Evolutionary conservation across 83 land plant species (phyloP).

Genomic region (Diphasiastrum complanatum): DNA sequence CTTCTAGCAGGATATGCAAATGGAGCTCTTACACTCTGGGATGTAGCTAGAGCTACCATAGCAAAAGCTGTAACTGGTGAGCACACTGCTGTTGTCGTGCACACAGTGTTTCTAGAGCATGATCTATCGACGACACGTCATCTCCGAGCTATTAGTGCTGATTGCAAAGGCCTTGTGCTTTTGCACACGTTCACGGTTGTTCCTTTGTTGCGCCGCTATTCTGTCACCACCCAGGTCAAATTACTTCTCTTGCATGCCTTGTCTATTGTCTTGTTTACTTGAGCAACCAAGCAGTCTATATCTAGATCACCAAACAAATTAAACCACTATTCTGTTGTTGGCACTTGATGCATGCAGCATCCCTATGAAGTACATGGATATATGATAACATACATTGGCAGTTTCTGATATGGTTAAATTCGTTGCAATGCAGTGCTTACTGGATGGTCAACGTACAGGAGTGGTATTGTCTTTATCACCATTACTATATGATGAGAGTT

Average conservation of each 20-base stretch:
- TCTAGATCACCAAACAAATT: not conserved
- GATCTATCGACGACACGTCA: slow-evolving; percentile 61
- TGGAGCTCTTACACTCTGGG: slow-evolving; percentile 84
- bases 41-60: slow-evolving; percentile 50
- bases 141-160: slow-evolving; percentile 76
- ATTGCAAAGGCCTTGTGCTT: slow-evolving; percentile 70
- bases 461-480: slow-evolving; percentile 70
- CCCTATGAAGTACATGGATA: not conserved
- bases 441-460: slow-evolving; percentile 82
- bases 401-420: not conserved
- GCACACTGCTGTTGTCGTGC: slow-evolving; percentile 70
- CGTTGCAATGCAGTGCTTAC: slow-evolving; percentile 48
- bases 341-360: not conserved
- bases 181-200: slow-evolving; percentile 58
- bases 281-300: too few relatives aligned
- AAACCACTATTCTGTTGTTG: not conserved
- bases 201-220: slow-evolving; percentile 54
- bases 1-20: slow-evolving; percentile 87
- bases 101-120: slow-evolving; percentile 72
- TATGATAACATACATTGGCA: not conserved
- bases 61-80: slow-evolving; percentile 66
- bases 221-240: slow-evolving; percentile 69
- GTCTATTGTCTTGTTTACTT: not conserved
- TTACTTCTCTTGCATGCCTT: too few relatives aligned
- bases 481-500: slow-evolving; percentile 46